phyloP scores from a whole-genome alignment of 129 eudicot genomes.

The Tagetes erecta region DNA sequence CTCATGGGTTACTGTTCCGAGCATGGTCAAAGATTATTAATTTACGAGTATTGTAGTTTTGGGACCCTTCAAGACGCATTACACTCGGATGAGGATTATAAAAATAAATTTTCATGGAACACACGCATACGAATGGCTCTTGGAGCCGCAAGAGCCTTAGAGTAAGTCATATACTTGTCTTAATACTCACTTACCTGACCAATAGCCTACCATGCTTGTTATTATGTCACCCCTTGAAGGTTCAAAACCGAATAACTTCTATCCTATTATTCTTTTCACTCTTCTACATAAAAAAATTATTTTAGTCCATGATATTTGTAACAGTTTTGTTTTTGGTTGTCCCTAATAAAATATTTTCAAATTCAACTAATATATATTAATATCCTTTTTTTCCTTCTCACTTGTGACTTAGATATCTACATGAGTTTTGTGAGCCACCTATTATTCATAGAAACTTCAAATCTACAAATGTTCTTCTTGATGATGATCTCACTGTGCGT shows the following conservation, averaged over 20 bases:
- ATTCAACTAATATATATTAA: conserved; percentile 4
- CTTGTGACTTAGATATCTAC: conserved; percentile 67
- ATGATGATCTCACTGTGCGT: conserved; percentile 79
- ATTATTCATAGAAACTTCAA: conserved; percentile 89
- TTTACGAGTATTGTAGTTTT: conserved; percentile 74
- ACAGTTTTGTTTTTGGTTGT: too few species aligned
- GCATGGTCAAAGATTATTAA: conserved; percentile 79
- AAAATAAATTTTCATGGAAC: conserved; percentile 78
- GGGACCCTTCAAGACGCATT: conserved; percentile 85
- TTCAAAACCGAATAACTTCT: too few species aligned
- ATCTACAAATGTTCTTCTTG: conserved; percentile 90
- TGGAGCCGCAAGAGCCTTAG: conserved; percentile 98
- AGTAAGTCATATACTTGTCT: conserved; percentile 49
- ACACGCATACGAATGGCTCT: conserved; percentile 90
- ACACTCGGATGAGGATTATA: conserved; percentile 80
- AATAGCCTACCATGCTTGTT: not conserved
- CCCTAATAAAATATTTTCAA: not conserved
- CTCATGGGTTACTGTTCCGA: conserved; percentile 94
- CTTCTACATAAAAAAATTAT: too few species aligned
- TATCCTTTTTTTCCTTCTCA: not conserved
- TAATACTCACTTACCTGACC: not conserved
- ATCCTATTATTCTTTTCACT: too few species aligned
- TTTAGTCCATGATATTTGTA: not conserved
- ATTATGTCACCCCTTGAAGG: not conserved
- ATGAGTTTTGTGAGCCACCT: conserved; percentile 92